Conservation (phyloP, 768 basidiomycete species). For the Russula ochroleuca region DNA sequence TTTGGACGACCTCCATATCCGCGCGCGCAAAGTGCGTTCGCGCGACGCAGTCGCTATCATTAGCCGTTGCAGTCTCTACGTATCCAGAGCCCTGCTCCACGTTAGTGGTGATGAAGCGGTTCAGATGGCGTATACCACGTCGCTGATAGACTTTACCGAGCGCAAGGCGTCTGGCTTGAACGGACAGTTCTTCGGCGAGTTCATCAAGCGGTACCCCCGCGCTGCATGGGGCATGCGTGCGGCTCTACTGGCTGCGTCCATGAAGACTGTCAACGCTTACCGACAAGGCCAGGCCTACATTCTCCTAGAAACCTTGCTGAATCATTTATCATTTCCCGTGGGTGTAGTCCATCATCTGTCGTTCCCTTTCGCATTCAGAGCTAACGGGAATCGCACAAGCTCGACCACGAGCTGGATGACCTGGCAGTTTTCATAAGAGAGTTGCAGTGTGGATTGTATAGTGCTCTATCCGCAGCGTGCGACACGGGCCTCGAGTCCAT, state of each 20-base stretch:
- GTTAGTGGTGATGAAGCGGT: constrained; percentile 41
- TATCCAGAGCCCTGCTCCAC: constrained; percentile 50
- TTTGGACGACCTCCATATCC: constrained; percentile 60
- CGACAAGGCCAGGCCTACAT: constrained; percentile 71
- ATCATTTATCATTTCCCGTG: constrained; percentile 49
- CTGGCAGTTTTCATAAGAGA: constrained; percentile 47
- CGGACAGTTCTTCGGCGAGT: constrained; percentile 71
- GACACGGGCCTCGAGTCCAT: constrained; percentile 49
- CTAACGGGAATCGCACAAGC: constrained; percentile 16
- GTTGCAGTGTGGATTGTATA: constrained; percentile 48
- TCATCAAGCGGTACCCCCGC: constrained; percentile 59
- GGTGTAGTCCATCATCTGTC: constrained; percentile 27
- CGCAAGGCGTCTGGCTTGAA: constrained; percentile 78
- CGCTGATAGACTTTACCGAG: constrained; percentile 69
- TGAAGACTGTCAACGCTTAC: constrained; percentile 68
- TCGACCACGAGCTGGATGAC: constrained; percentile 41
- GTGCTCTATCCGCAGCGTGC: constrained; percentile 47
- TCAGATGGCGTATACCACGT: constrained; percentile 54
- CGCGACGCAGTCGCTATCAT: constrained; percentile 60
- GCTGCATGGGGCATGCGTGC: constrained; percentile 62
- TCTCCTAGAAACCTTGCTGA: constrained; percentile 61
- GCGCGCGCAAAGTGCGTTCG: constrained; percentile 63
- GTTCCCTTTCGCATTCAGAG: not conserved
- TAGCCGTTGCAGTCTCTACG: constrained; percentile 65
- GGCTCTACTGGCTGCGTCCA: constrained; percentile 52